Conservation (phyloP, 2,329 filamentous ascomycete species). For the Rhynchosporium graminicola region DNA sequence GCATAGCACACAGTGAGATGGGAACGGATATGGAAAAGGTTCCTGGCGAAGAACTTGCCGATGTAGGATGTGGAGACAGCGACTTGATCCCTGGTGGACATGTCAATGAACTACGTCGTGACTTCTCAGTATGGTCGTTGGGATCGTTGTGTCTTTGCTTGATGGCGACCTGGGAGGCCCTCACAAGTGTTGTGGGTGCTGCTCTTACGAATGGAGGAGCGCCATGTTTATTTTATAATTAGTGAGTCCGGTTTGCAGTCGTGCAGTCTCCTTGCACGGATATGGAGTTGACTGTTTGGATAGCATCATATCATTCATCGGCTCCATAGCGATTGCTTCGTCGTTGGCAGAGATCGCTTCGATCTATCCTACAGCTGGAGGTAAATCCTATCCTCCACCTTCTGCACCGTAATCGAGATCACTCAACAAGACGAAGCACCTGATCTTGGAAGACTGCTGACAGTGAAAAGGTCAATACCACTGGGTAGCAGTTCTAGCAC, state of each 20-base stretch:
- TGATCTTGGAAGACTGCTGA: neutral
- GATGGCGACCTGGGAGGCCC: conserved; percentile 54
- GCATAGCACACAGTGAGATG: neutral
- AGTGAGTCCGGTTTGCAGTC: conserved; percentile 28
- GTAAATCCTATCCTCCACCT: conserved; percentile 24
- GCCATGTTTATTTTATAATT: conserved; percentile 49
- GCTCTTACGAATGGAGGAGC: conserved; percentile 49
- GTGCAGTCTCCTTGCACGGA: neutral
- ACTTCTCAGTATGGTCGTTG: conserved; percentile 48
- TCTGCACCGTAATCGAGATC: neutral
- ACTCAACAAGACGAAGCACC: neutral
- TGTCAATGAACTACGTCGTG: conserved; percentile 34
- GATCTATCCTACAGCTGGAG: conserved; percentile 46
- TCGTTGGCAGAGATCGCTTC: conserved; percentile 49
- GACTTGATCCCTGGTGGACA: conserved; percentile 2
- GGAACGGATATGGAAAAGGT: neutral
- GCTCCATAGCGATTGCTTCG: conserved; percentile 43
- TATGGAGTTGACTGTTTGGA: neutral
- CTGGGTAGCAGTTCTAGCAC: conserved; percentile 58
- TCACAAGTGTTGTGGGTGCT: conserved; percentile 48
- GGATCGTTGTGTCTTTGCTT: conserved; percentile 48
- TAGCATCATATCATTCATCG: conserved; percentile 47
- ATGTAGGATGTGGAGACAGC: neutral
- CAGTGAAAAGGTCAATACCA: conserved; percentile 55
- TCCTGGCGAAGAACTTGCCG: neutral